phyloP scores from a whole-genome alignment of 225 moss, liverwort and hornwort species.

The Anthoceros angustus region DNA sequence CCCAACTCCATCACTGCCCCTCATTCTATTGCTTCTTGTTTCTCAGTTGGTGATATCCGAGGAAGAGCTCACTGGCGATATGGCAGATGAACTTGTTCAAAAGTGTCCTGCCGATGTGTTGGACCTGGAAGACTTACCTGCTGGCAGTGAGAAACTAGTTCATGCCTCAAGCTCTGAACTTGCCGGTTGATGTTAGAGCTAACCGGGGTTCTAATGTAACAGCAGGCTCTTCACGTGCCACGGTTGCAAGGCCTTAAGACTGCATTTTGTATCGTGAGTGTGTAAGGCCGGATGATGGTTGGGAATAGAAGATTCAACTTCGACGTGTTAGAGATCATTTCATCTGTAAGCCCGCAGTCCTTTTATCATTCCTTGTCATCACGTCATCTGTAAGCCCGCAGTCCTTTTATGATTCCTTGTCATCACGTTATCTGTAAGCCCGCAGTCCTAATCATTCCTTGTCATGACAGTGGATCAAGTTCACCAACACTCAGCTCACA shows the following conservation, averaged over 20 bases:
- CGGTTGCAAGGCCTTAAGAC: slow-evolving; percentile 49
- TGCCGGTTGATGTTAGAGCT: no score
- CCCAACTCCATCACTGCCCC: no score
- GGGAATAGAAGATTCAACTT: slow-evolving; percentile 73
- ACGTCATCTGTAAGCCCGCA: slow-evolving; percentile 8
- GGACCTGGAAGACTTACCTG: slow-evolving; percentile 67
- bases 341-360: slow-evolving; percentile 58
- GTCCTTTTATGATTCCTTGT: not conserved
- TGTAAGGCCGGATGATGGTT: slow-evolving; percentile 69
- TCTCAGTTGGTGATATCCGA: slow-evolving; percentile 66
- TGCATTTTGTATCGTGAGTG: slow-evolving; percentile 99
- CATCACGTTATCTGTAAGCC: slow-evolving; percentile 6
- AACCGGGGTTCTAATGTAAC: no score
- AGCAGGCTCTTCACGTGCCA: slow-evolving; percentile 50
- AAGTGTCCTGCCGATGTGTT: slow-evolving; percentile 87
- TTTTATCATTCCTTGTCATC: not conserved
- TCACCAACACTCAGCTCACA: slow-evolving; percentile 10
- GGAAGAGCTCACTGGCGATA: slow-evolving; percentile 54
- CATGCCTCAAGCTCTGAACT: no score
- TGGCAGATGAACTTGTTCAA: slow-evolving; percentile 77
- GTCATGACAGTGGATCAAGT: no score
- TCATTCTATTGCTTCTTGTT: no score
- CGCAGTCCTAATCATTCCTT: no score
- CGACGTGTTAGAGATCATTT: slow-evolving; percentile 89
- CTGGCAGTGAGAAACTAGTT: no score